Base-by-base conservation (phyloP, 2,329 filamentous ascomycete species). In the Lasiodiplodia gonubiensis region DNA sequence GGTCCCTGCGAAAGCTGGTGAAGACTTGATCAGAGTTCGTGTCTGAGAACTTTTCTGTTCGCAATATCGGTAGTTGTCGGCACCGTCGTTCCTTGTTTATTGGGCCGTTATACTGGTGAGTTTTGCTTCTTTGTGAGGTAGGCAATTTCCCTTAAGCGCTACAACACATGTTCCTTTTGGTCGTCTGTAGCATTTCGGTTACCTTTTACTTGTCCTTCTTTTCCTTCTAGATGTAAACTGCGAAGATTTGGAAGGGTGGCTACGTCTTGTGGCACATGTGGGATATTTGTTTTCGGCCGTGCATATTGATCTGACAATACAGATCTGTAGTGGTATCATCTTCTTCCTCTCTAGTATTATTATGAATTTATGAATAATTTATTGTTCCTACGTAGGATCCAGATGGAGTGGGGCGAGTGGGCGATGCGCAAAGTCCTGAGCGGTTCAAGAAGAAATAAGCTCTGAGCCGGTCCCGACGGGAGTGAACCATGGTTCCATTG, bases 1-100 rank as follows among this genome's bases (percentile, higher is more conserved):
- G 59, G 16, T 48, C 59, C 42, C 51, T 63, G 18, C 51, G 37
- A 46, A 63, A 63, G 30, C 23, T 63, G 12, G 46, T 63, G 59
- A 63, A 63, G 59, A 42, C 55, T 23, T 61, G 23, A 61, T 21
- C 14, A n/a, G 21, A 11, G 42, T 10, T 46, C 21, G 42, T n/a
- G 18, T 39, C 30, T 33, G 30, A 8, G 30, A n/a, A 46, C 1
- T 11, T 46, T n/a, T 46, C 42, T n/a, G 42, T 46, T 10, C 1
- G n/a, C 18, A 21, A n/a, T 46, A 46, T 46, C 42, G 42, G 42
- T 46, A 46, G 7, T 42, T 46, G n/a, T 46, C n/a, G 6, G n/a
- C 21, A 11, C 21, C 42, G n/a, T 46, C 21, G 7, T n/a, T 10
- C 2, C 11, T 11, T 46, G 11, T 7, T 46, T 46, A 4, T 10